Evolutionary conservation across 2,329 filamentous ascomycete genomes (phyloP).

Genomic region (Colletotrichum sublineola): DNA sequence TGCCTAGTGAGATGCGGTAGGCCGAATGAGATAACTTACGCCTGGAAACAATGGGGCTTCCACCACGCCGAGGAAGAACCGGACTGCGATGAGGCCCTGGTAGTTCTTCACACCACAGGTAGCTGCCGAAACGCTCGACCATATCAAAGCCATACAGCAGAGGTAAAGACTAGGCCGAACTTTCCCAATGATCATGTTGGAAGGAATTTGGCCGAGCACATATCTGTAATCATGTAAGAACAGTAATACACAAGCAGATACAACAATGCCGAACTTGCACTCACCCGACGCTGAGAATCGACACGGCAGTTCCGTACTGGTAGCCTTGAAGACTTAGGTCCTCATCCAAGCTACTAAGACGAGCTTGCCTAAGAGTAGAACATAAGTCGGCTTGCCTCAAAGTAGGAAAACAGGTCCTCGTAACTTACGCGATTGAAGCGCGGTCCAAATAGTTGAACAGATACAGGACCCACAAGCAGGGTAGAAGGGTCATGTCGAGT

Average conservation of each 20-base stretch:
- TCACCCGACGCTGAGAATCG: constrained; percentile 46
- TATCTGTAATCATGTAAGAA: constrained; percentile 6
- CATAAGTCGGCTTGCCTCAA: neutral
- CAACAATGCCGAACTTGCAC: neutral
- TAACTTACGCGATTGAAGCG: constrained; percentile 42
- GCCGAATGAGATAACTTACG: constrained; percentile 2
- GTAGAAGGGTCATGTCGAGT: constrained; percentile 44
- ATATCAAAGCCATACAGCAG: constrained; percentile 41
- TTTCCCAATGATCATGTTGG: constrained; percentile 44
- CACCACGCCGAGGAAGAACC: constrained; percentile 42
- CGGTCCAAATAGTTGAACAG: constrained; percentile 45
- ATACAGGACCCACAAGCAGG: constrained; percentile 44
- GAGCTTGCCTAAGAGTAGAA: constrained; percentile 42
- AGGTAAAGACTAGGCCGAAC: constrained; percentile 43
- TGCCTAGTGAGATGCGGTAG: neutral
- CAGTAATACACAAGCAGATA: accelerated
- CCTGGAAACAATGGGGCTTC: constrained; percentile 44
- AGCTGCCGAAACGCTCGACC: constrained; percentile 43
- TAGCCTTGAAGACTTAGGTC: constrained; percentile 46
- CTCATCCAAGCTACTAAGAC: constrained; percentile 44
- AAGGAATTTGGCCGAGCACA: constrained; percentile 42
- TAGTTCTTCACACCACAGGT: constrained; percentile 43
- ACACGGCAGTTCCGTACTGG: constrained; percentile 46
- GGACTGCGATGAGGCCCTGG: constrained; percentile 41
- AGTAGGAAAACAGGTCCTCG: accelerated